Conservation (phyloP, 371 early-diverging fungal genomes). For the Mucor sp. region DNA sequence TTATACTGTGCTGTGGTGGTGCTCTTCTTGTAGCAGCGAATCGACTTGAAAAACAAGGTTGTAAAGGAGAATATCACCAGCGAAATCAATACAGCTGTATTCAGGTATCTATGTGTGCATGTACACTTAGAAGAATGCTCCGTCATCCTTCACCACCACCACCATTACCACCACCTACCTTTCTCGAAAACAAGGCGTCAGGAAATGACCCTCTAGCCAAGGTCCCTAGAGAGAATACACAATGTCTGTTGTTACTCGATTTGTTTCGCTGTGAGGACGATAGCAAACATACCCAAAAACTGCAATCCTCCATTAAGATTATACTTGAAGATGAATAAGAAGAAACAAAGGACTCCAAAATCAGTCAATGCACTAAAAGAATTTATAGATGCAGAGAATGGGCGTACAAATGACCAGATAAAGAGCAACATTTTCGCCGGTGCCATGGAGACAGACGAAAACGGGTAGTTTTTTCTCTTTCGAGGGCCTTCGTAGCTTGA, state of each 20-base stretch:
- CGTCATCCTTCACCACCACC: neutral
- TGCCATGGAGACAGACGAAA: neutral
- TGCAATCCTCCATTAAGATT: neutral
- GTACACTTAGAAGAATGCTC: neutral
- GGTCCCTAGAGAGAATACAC: slow-evolving; percentile 7
- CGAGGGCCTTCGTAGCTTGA: neutral
- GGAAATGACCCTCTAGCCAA: slow-evolving; percentile 19
- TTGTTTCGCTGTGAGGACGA: too few relatives aligned
- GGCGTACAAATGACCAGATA: neutral
- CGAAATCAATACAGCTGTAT: neutral
- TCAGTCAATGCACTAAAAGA: neutral
- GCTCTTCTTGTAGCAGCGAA: neutral
- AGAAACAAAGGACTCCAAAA: neutral
- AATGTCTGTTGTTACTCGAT: neutral
- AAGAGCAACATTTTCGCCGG: neutral
- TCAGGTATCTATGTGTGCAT: neutral
- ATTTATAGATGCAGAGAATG: neutral
- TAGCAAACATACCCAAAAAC: neutral
- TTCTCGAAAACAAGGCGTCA: slow-evolving; percentile 23
- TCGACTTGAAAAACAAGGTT: neutral
- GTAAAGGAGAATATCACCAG: neutral
- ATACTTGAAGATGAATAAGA: neutral
- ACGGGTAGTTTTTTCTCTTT: neutral
- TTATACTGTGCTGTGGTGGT: slow-evolving; percentile 11
- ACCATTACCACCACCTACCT: neutral